phyloP scores from a whole-genome alignment of 1,284 basidiomycete species.

The Crucibulum parvulum region DNA sequence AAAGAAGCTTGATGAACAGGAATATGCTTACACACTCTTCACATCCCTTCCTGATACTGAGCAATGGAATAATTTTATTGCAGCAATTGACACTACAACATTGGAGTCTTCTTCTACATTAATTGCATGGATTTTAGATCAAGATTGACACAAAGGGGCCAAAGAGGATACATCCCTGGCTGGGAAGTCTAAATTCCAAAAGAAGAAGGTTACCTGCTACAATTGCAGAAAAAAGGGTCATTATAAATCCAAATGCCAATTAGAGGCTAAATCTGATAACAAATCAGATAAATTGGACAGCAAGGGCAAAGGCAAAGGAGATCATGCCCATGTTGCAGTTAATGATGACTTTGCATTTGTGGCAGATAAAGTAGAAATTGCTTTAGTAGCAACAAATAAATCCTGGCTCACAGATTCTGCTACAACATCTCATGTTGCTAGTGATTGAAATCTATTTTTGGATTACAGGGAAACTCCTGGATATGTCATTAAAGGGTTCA shows the following conservation, averaged over 20 bases:
- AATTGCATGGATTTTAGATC: no score
- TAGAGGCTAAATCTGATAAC: no score
- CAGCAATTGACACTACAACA: neutral
- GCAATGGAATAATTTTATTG: neutral
- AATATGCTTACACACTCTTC: neutral
- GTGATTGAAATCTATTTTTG: neutral
- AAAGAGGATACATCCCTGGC: no score
- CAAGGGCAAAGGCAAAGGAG: neutral
- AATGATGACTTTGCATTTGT: neutral
- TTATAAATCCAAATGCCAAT: no score
- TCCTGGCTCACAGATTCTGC: neutral
- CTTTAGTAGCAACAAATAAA: neutral
- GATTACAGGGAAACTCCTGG: no score
- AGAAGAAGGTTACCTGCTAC: no score
- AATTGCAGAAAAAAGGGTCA: no score
- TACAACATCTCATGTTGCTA: neutral
- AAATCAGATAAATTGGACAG: neutral
- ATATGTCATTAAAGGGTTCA: no score
- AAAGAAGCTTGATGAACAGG: neutral
- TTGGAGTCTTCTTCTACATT: no score
- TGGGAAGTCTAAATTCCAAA: no score
- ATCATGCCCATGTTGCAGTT: neutral
- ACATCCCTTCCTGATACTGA: neutral
- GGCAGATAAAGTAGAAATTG: neutral
- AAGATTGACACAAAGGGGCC: no score